These are phyloP conservation scores for Candida sp. DNA, from an alignment of 1,139 yeast genomes.

Conservation along the genomic window DNA sequence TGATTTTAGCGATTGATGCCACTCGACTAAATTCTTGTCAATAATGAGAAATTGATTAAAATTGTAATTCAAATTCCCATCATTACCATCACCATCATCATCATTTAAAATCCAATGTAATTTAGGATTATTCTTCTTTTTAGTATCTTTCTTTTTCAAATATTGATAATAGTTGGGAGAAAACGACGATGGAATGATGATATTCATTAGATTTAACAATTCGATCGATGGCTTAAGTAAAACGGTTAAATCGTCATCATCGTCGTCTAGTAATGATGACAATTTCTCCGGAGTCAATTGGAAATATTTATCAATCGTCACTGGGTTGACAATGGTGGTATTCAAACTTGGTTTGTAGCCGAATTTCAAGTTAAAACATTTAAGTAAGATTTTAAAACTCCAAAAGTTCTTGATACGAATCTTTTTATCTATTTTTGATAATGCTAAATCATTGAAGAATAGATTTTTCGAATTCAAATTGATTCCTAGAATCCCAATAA, in stretches of 20 bases:
- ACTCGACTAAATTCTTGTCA: conserved; percentile 39
- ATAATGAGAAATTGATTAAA: conserved; percentile 43
- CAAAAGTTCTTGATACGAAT: conserved; percentile 59
- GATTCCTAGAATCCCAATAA: conserved; percentile 46
- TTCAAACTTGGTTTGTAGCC: conserved; percentile 48
- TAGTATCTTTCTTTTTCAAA: conserved; percentile 22
- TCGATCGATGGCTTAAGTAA: conserved; percentile 44
- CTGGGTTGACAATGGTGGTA: conserved; percentile 49
- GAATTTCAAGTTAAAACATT: conserved; percentile 49
- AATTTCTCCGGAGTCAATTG: conserved; percentile 47
- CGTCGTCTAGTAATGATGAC: conserved; percentile 29
- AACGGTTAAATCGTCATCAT: conserved; percentile 36
- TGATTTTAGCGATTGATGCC: conserved; percentile 39
- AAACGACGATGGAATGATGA: conserved; percentile 47
- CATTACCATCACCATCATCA: conserved; percentile 51
- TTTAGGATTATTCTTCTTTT: conserved; percentile 20
- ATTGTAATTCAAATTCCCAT: conserved; percentile 47
- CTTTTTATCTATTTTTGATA: conserved; percentile 34
- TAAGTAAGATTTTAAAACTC: conserved; percentile 53
- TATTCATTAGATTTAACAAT: conserved; percentile 42
- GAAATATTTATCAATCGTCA: conserved; percentile 46
- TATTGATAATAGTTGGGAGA: conserved; percentile 49
- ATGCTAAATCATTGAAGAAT: conserved; percentile 44
- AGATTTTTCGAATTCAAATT: conserved; percentile 44
- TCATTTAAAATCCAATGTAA: conserved; percentile 47